Base-by-base conservation (phyloP, 1,139 yeast species). In the Suhomyces anneliseae region DNA sequence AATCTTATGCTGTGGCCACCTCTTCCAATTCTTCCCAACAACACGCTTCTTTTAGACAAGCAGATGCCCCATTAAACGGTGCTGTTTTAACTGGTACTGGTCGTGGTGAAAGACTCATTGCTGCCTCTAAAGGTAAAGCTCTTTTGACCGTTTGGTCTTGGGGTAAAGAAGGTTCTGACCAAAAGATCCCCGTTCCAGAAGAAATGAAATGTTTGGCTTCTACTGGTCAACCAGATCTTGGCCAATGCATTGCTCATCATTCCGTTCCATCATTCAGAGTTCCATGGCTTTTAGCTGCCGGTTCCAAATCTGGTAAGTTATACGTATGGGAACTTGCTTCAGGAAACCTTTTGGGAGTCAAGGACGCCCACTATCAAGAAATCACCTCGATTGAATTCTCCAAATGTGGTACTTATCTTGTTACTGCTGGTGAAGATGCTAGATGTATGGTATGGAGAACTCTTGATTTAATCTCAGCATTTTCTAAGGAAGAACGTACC, bases 281-380 rank as follows among this genome's bases (percentile, higher is more conserved):
- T 39, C 87, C 87, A 11, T 89, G 89, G 82, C 68, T 92, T 36
- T 76, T 85, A 9, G 85, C 81, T 3, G 95, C 88, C 53, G 89
- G 90, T 45, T 76, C 93, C 43, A 64, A 73, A 49, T 61, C 85
- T 12, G 99, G 98, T 11, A 80, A 85, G 57, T 56, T 93, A 24
- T 87, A 87, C 60, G 65, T 92, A 4, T 93, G 99, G 98, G 97
- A 89, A 56, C 60, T 90, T 45, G 65, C 76, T n/a, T 85, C 95
- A 4, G 97, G 99, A 1, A 70, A 82, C 41, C 71, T 93, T 48
- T 59, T 92, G 34, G 76, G 81, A 51, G 93, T 83, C 8, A 82
- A 82, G 58, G 93, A 89, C 44, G 86, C 90, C 1, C 99, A 93
- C 68, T 93, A 90, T 65, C 97, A 92, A 65, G 76, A 78, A 7